Base-by-base conservation (phyloP, 2,329 filamentous ascomycete genomes). In the Calycina herbarum region DNA sequence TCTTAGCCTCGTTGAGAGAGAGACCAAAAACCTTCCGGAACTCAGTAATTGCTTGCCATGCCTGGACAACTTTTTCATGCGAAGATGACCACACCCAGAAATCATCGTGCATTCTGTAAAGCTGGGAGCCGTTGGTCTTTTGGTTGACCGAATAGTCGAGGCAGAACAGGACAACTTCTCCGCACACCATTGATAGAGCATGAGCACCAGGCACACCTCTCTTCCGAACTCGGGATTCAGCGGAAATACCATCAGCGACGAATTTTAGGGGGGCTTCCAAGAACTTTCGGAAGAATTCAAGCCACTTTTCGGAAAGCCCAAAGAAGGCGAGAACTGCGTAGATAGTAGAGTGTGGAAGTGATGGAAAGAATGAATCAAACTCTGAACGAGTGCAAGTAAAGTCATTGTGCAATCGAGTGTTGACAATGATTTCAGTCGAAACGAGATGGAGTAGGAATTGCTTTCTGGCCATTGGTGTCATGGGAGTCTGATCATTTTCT, bases 101-200 rank as follows among this genome's bases (percentile, higher is more conserved):
- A 68, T 90, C 87, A 68, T 90, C 88, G 61, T 89, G 83, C 63
- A 89, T 80, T 11, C 88, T 83, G 74, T 87, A 88, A 5, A 90
- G 76, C 27, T 81, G 79, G 1, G 79, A 77, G 0, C 86, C 86
- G 5, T 76, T 71, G 0, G 87, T 86, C 1, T 78, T 76, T 65
- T 86, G 82, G 67, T 89, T 90, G 56, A 90, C 82, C 0, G 86
- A 81, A 71, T 86, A 87, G 72, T 91, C 89, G 69, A 90, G 82
- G 66, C 85, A 87, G 71, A 90, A 90, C 0, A 91, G 76, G 0
- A 88, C 77, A 0, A 80, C 76, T 72, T 91, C 89, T 0, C 86
- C 84, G 63, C 89, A 83, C 8, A 85, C 77, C 40, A 86, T 82
- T 27, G 85, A 87, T 1, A 90, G 78, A 0, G 82, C 78, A 71